Base-by-base conservation (phyloP, 768 basidiomycete genomes). In the Macrolepiota albuminosa region DNA sequence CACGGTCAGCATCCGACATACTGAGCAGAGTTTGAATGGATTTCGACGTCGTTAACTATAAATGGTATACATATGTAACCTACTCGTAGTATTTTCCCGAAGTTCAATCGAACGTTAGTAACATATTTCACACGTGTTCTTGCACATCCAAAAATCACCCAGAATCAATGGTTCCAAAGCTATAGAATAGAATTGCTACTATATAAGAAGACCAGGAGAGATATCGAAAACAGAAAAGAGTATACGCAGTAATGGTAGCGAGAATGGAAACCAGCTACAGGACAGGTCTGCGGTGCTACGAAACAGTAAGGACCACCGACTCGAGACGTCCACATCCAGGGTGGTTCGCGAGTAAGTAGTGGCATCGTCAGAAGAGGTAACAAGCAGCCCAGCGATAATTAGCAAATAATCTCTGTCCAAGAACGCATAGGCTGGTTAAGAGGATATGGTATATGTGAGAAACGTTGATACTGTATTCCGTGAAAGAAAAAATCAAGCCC, bases 1-100 rank as follows among this genome's bases (percentile, higher is more conserved):
- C 89, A 61, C 91, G 84, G 62, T 93, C 92, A 60, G 86, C 85
- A 66, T 91, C 91, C 29, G 85, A 79, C 84, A 80, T 84, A 31
- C 61, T 55, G 54, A 31, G 43, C n/a, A 13, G 14, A 40, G 40
- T 11, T 40, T 42, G 39, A 13, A 54, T 43, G 13, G 54, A 43
- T 42, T 40, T 54, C 6, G 29, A 54, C 29, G 53, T 53, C 4
- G 39, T 42, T 5, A 26, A n/a, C 53, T 54, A 54, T n/a, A 11
- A 42, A 54, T 42, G 13, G 29, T 24, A 50, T 34, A 50, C 21
- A 24, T 46, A 50, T 33, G 33, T 34, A 40, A 54, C 16, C 8
- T 39, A 26, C 49, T 21, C 29, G 48, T 14, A 7, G 10, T 7
- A 16, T 2, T 42, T 39, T 39, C 37, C 13, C 37, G 4, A 39